Conservation (phyloP, 306 rosid genomes). For the Prunus persica region DNA sequence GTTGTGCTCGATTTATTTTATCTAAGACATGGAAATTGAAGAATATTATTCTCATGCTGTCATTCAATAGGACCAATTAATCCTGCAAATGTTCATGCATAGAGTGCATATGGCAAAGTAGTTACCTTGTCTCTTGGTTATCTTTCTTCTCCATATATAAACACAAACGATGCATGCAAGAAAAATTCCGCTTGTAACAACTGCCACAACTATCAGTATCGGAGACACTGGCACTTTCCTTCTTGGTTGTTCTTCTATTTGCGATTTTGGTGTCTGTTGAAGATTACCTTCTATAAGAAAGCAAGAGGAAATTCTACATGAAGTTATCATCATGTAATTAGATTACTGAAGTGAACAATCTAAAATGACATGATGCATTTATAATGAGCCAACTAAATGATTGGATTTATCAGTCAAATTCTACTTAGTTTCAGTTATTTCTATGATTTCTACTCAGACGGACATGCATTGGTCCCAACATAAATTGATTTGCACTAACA, state of each 20-base stretch:
- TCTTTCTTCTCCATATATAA: slow-evolving; percentile 36
- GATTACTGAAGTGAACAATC: too few species aligned
- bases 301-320: background rate
- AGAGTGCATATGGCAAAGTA: background rate
- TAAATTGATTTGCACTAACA: background rate
- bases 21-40: background rate
- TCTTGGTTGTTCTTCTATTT: background rate
- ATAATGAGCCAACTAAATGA: too few species aligned
- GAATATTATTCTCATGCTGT: too few species aligned
- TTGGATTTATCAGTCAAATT: too few species aligned
- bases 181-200: slow-evolving; percentile 13
- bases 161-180: slow-evolving; percentile 32
- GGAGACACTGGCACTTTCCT: slow-evolving; percentile 6
- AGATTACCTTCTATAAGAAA: background rate
- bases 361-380: too few species aligned
- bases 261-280: background rate
- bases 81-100: background rate
- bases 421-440: too few species aligned
- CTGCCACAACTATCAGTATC: slow-evolving; percentile 26
- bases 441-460: too few species aligned
- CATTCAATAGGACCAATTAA: background rate
- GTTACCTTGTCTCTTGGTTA: slow-evolving; percentile 41
- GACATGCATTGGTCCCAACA: too few species aligned
- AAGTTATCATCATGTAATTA: too few species aligned
- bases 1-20: too few species aligned